These are phyloP conservation scores for Rhizopogon vinicolor DNA, from an alignment of 768 basidiomycete genomes.

Conservation along the genomic window DNA sequence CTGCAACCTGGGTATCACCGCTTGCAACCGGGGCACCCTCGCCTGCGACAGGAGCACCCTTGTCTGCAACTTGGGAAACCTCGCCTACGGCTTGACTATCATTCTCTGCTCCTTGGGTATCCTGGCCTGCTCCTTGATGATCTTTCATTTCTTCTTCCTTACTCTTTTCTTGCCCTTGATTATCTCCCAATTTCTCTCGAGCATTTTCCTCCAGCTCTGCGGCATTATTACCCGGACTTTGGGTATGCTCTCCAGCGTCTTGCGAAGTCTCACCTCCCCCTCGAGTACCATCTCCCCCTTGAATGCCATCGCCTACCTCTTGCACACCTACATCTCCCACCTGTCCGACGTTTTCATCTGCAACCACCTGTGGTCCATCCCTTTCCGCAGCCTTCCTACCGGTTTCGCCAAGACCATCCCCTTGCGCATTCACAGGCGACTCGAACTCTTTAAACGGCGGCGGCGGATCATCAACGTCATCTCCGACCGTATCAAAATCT, in stretches of 20 bases:
- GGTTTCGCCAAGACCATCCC: background rate
- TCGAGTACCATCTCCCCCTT: background rate
- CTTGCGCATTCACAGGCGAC: background rate
- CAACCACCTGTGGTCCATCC: background rate
- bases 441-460: background rate
- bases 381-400: too few species aligned
- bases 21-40: background rate
- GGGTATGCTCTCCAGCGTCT: background rate
- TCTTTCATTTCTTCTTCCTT: background rate
- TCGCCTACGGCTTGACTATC: background rate
- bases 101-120: background rate
- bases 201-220: background rate
- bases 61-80: background rate
- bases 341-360: background rate
- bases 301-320: background rate
- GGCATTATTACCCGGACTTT: background rate
- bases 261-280: background rate
- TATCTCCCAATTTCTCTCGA: background rate
- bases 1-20: background rate
- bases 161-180: background rate
- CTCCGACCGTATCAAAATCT: slow-evolving; percentile 3
- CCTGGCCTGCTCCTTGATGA: background rate
- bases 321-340: background rate
- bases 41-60: background rate
- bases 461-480: slow-evolving; percentile 3